These are phyloP conservation scores for Pichia nanzhaoensis DNA, from an alignment of 805 yeast genomes.

Conservation along the genomic window DNA sequence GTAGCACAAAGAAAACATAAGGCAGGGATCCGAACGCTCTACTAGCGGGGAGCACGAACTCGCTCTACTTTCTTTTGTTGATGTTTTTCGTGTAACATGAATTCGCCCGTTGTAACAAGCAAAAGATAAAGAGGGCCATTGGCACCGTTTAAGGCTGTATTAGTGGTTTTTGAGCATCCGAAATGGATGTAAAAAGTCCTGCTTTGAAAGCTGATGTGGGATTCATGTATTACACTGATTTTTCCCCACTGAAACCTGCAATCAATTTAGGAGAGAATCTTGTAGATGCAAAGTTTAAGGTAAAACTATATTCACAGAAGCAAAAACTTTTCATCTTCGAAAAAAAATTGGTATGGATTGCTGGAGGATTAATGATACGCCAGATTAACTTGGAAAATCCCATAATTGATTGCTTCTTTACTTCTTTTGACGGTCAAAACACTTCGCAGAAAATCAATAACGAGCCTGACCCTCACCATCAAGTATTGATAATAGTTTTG, in stretches of 20 bases:
- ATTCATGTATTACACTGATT: neutral
- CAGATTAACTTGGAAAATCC: slow-evolving; percentile 44
- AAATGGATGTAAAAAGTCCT: neutral
- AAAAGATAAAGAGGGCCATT: neutral
- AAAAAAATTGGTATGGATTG: slow-evolving; percentile 40
- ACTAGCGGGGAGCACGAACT: too few species aligned
- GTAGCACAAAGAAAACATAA: too few species aligned
- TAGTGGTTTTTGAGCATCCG: neutral
- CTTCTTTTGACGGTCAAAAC: slow-evolving; percentile 37
- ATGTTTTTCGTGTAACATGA: neutral
- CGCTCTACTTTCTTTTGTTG: too few species aligned
- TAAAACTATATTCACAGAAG: slow-evolving; percentile 17
- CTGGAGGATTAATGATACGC: slow-evolving; percentile 44
- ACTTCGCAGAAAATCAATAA: neutral
- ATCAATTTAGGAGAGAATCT: neutral
- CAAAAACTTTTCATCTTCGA: slow-evolving; percentile 24
- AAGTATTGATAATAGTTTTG: slow-evolving; percentile 49
- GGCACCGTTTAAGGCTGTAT: neutral
- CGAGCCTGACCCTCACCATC: neutral
- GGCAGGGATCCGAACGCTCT: too few species aligned
- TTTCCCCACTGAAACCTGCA: neutral
- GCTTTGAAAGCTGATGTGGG: neutral
- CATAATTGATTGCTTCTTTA: slow-evolving; percentile 56
- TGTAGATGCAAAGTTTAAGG: slow-evolving; percentile 5
- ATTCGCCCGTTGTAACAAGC: neutral